These are phyloP conservation scores for Alternaria infectoria DNA, from an alignment of 2,329 filamentous ascomycete species.

Conservation along the genomic window DNA sequence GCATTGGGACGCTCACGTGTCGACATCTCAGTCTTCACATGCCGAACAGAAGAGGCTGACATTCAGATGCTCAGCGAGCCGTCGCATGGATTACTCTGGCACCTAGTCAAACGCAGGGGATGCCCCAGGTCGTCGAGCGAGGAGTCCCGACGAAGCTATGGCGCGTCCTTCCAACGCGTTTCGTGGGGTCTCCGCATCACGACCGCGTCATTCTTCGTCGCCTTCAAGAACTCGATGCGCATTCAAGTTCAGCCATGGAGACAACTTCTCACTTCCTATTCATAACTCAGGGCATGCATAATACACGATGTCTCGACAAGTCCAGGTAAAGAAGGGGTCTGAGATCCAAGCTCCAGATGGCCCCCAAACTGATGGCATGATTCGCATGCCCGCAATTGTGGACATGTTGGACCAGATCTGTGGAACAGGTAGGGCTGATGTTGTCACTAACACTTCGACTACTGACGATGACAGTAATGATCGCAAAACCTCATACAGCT, in stretches of 20 bases:
- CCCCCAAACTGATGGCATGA: conserved; percentile 58
- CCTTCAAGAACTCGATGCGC: neutral
- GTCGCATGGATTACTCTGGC: neutral
- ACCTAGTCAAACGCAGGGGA: neutral
- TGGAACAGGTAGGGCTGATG: conserved; percentile 62
- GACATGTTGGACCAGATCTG: conserved; percentile 70
- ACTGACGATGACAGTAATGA: conserved; percentile 58
- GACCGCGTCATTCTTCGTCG: conserved; percentile 3
- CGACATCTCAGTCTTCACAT: conserved; percentile 12
- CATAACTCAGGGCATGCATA: neutral
- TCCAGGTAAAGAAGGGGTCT: conserved; percentile 36
- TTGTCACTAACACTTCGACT: neutral
- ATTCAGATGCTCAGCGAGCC: conserved; percentile 13
- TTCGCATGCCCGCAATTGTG: conserved; percentile 64
- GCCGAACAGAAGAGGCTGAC: conserved; percentile 19
- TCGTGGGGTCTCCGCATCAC: conserved; percentile 12
- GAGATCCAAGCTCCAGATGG: conserved; percentile 47
- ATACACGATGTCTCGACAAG: conserved; percentile 31
- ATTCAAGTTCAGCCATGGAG: neutral
- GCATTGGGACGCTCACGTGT: conserved; percentile 17
- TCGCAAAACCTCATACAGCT: conserved; percentile 66
- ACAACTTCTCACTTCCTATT: neutral
- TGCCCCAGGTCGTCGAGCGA: neutral
- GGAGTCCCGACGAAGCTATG: neutral
- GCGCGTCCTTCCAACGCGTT: neutral